Conservation (phyloP, 2,329 filamentous ascomycete species). For the Neofusicoccum sp. region DNA sequence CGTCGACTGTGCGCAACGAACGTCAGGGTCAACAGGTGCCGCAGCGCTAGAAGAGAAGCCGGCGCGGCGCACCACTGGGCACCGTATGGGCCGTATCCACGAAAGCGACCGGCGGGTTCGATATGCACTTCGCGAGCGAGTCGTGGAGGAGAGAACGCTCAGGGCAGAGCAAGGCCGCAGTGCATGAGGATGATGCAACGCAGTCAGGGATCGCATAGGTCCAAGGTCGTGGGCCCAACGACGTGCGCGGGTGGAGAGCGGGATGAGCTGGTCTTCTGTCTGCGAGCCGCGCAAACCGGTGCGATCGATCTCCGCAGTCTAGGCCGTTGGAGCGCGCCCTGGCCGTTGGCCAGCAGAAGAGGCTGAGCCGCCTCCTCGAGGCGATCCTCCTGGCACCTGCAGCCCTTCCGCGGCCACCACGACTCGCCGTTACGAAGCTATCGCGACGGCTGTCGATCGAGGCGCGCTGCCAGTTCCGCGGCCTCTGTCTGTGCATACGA, state of each 20-base stretch:
- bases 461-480: background rate
- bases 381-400: background rate
- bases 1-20: background rate
- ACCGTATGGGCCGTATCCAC: too few relatives aligned
- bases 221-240: background rate
- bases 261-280: constrained; percentile 7
- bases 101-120: background rate
- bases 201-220: background rate
- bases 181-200: constrained; percentile 15
- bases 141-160: constrained; percentile 2
- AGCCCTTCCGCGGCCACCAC: background rate
- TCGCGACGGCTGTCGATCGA: background rate
- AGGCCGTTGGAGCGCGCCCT: constrained; percentile 1
- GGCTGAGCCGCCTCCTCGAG: background rate
- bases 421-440: background rate
- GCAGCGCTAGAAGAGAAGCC: background rate
- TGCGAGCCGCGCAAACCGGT: constrained; percentile 5
- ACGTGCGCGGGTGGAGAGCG: background rate
- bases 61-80: too few relatives aligned
- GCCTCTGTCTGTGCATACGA: constrained; percentile 9
- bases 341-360: background rate
- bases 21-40: background rate
- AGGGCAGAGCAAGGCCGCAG: constrained; percentile 7
- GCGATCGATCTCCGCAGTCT: background rate
- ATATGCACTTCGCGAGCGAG: background rate